Evolutionary conservation across 2,329 filamentous ascomycete genomes (phyloP), one percentile per base, ranked within the genome.

Genomic region (Talaromyces sp.): DNA sequence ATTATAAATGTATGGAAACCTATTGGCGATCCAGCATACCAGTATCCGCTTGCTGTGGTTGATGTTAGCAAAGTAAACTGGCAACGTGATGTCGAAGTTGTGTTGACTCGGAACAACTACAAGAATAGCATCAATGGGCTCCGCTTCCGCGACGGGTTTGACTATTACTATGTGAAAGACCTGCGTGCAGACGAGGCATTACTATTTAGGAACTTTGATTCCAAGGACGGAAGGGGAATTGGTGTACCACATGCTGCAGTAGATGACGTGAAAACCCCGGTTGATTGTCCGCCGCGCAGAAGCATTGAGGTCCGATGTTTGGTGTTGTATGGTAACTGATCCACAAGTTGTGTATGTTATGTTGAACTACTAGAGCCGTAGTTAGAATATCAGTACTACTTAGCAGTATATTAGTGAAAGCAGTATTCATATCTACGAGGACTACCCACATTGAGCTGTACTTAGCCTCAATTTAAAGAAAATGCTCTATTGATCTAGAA

Each of bases 271-370:
- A 54, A 54, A 11, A 54, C 49, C 25, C 49, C 49, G 15, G 25
- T 54, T 54, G 49, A 33, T 25, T 54, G 49, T 27, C 49, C 49
- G 3, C 49, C 49, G 15, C 49, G 49, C 8, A 31, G 49, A 54
- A 54, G 49, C 49, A 54, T 54, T 31, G 49, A 54, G 49, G 49
- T 54, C 22, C 49, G 49, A 54, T 54, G 49, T 25, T 54, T 54
- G 49, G 49, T 54, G 17, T 54, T 54, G 49, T 54, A 54, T 54
- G 49, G 17, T 54, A 54, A 54, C 49, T 54, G 49, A 54, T 54
- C 19, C 13, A 27, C 49, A n/a, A 54, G 25, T 27, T 27, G 22
- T 27, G 19, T 54, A 27, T 31, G 31, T 45, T 45, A 8, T 31
- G 6, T 31, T 31, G 41, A n/a, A 45, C 11, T 45, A 8, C n/a